phyloP scores from a whole-genome alignment of 169 alveolate genomes.

The Cystoisospora suis region DNA sequence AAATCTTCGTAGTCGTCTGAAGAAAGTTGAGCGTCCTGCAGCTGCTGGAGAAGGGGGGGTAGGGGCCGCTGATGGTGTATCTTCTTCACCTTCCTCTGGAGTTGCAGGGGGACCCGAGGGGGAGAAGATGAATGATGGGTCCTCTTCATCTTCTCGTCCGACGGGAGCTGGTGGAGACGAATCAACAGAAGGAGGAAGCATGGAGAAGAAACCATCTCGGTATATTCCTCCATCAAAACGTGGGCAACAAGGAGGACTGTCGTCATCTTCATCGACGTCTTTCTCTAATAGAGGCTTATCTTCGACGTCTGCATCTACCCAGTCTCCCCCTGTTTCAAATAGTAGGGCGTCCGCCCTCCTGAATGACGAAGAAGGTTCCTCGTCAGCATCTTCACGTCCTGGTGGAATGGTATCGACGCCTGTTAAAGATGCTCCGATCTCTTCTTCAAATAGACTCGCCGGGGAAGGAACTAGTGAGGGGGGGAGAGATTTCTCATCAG shows the following conservation, averaged over 20 bases:
- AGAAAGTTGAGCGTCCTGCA: constrained; percentile 1
- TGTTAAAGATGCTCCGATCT: no score
- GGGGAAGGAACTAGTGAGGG: no score
- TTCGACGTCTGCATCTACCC: no score
- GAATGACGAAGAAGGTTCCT: no score
- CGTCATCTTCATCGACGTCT: no score
- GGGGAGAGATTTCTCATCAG: no score
- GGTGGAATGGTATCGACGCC: no score
- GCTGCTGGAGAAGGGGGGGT: neutral
- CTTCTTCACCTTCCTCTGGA: neutral
- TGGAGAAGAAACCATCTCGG: constrained; percentile 1
- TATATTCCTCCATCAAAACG: constrained; percentile 12
- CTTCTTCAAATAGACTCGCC: no score
- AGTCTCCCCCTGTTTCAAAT: neutral
- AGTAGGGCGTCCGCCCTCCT: neutral
- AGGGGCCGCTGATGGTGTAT: neutral
- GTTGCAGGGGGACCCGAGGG: neutral
- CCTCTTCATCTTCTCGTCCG: neutral
- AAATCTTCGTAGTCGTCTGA: constrained; percentile 11
- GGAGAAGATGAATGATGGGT: neutral
- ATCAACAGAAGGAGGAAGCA: no score
- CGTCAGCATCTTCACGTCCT: no score
- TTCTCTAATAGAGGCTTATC: no score
- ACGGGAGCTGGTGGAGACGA: neutral
- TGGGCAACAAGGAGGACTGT: no score